Evolutionary conservation across 2,329 filamentous ascomycete genomes (phyloP), one percentile per base, ranked within the genome.

Genomic region (Alternaria sp.): DNA sequence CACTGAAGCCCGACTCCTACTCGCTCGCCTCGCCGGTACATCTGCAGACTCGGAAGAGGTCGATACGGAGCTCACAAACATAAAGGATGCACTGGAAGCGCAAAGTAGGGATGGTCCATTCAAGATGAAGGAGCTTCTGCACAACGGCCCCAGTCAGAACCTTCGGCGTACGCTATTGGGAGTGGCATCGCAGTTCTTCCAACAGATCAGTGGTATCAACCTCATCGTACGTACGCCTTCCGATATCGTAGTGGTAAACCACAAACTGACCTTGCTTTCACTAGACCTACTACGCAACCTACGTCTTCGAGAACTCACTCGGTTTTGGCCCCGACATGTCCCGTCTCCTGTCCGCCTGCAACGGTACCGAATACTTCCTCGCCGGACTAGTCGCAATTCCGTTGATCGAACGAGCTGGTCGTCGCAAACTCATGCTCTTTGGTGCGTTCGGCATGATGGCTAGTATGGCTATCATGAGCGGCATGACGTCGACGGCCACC

Each of bases 391-490:
- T 81, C 43, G 76, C 81, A 1, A 80, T 83, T 6, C 80, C 76
- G 66, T 69, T 77, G 6, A 79, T 82, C 61, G 78, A 81, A 57
- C 72, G 74, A 59, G 74, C 78, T n/a, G 72, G 73, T 4, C 73
- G 72, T 9, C 65, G 69, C 8, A 69, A 69, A 23, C 65, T 75
- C 30, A 75, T 75, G 72, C 67, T 79, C 1, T 77, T 78, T 52
- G 77, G 71, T 13, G 71, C 70, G 25, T 63, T 66, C 13, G 77
- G 76, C 3, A 68, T 73, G 47, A 60, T 62, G 54, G 49, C 58
- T 46, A 85, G 83, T 62, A 85, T 86, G 83, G 81, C 80, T 11
- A 73, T 84, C 3, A 74, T 85, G 10, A 82, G 83, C 3, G 82
- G 61, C 19, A 56, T 59, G 36, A 52, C 26, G 36, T 65, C 59